These are phyloP conservation scores for Pisolithus marmoratus DNA, from an alignment of 768 basidiomycete genomes.

Conservation along the genomic window DNA sequence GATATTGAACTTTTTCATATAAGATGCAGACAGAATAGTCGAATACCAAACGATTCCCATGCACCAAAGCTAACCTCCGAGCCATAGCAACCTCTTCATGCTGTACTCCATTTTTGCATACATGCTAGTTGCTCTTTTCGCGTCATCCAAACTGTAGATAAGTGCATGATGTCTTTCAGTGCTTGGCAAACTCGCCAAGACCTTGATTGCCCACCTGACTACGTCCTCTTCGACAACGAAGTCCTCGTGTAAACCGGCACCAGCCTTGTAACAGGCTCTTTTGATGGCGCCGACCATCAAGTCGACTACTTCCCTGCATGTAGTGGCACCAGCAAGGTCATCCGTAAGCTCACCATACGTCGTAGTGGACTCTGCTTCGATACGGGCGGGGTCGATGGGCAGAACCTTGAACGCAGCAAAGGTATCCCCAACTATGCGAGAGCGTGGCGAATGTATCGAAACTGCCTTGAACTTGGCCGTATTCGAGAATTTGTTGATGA, in stretches of 20 bases:
- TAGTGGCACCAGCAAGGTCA: conserved; percentile 54
- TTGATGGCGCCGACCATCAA: conserved; percentile 67
- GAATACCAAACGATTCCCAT: background rate
- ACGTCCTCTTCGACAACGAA: conserved; percentile 68
- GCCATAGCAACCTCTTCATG: conserved; percentile 84
- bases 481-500: conserved; percentile 19
- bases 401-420: conserved; percentile 79
- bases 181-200: background rate
- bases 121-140: conserved; percentile 77
- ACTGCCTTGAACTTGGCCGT: conserved; percentile 16
- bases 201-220: conserved; percentile 55
- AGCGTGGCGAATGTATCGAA: conserved; percentile 27
- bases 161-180: background rate
- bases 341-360: conserved; percentile 53
- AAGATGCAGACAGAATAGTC: conserved; percentile 3
- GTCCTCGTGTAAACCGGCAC: conserved; percentile 34
- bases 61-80: conserved; percentile 49
- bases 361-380: conserved; percentile 35
- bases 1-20: too few relatives aligned
- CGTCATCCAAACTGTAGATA: conserved; percentile 63
- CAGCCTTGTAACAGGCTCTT: conserved; percentile 61
- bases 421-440: conserved; percentile 29
- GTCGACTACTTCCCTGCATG: conserved; percentile 73
- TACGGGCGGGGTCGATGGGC: conserved; percentile 57
- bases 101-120: conserved; percentile 94